Evolutionary conservation across 2,329 filamentous ascomycete genomes (phyloP), one percentile per base, ranked within the genome.

Genomic region (Claviceps fusiformis): DNA sequence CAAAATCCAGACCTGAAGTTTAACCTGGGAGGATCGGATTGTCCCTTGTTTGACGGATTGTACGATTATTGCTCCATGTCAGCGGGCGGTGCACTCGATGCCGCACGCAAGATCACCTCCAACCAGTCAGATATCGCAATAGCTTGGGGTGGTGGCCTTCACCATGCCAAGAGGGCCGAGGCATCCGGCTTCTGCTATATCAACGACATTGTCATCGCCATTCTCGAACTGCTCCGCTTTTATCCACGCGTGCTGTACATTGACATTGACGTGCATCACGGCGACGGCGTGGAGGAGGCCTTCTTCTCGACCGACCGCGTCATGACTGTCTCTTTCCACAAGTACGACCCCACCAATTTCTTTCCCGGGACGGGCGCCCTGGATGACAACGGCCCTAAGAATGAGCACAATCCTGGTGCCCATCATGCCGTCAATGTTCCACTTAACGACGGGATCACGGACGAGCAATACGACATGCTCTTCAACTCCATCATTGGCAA

Each of bases 141-240:
- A 65, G 95, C 95, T 64, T 98, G 93, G 93, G 93, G 90, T 19
- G 93, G 93, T 41, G 93, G 93, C 11, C 79, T 98, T 35, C 93
- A 98, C 70, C 93, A 98, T 66, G 93, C 93, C 49, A 96, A 97
- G 71, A 93, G 92, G 67, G 82, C 86, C 54, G 90, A 95, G 71
- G 92, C 93, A 0, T 92, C 87, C 15, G 93, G 93, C 0, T 98
- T 98, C 71, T 98, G 93, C 74, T 98, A 98, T 73, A 90, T 97
- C 73, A 98, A 98, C 70, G 93, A 98, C 70, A 97, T 97, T 63
- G 93, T 97, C 56, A 80, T 98, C 50, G 89, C 87, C 41, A 93
- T 96, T 62, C 79, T 97, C 43, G 87, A 96, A 67, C 80, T 98
- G 10, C 76, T 97, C 17, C 85, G 87, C 35, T 80, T 85, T 64